Base-by-base conservation (phyloP, 2,329 filamentous ascomycete species). In the Fusarium devonianum region DNA sequence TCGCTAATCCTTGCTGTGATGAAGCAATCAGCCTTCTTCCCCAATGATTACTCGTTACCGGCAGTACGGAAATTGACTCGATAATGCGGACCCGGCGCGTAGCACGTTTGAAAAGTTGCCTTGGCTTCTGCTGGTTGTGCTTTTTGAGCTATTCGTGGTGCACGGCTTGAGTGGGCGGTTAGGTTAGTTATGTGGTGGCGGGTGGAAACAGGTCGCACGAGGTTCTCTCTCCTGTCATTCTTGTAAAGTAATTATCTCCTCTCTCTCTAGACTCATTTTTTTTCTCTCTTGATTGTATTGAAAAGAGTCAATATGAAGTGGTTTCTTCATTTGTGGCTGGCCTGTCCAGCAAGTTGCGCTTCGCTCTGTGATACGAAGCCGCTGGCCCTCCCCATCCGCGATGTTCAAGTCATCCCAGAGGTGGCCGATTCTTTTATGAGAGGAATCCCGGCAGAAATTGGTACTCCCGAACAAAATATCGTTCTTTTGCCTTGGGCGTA, bases 401-500 rank as follows among this genome's bases (percentile, higher is more conserved):
- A 66, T 11, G 51, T 66, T 1, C 60, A 64, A 33, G 60, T 69
- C 17, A 37, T 62, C 2, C 41, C 63, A 6, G 40, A 53, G 0
- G 54, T 67, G 1, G n/a, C 39, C 3, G 43, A 60, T 28, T 71
- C 69, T 0, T 44, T 58, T 12, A 67, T 71, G 62, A 64, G 48
- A 40, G 67, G 69, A 0, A 60, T 71, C 3, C 32, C 57, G 0
- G 57, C 59, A 0, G 49, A 60, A 21, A 19, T 71, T 5, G 67
- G 68, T 3, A 61, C 63, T 5, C 65, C 67, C 0, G 19, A 51
- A 3, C 67, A 71, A 12, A 39, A 58, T 17, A 42, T 71, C 9
- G 58, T 70, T 1, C 28, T 71, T 19, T 22, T 70, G 2, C 68
- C 67, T 12, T 71, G 68, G 68, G 49, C 63, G 67, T 70, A 58